phyloP scores from a whole-genome alignment of 2,329 filamentous ascomycete genomes.

The Diaporthe sp. region DNA sequence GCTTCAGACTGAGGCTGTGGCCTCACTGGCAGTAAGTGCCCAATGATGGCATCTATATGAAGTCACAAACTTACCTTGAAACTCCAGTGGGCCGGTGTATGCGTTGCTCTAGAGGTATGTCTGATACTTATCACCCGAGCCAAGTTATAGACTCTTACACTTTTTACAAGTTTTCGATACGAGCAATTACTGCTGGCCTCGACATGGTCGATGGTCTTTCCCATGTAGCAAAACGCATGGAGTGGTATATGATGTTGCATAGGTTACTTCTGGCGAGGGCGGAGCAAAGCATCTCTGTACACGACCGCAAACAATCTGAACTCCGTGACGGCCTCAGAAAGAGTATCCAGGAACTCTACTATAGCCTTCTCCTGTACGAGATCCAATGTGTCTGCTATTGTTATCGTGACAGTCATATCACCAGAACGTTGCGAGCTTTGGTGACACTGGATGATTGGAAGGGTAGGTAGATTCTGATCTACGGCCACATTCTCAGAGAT shows the following conservation, averaged over 20 bases:
- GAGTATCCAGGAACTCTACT: background rate
- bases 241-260: constrained; percentile 4
- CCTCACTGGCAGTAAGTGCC: background rate
- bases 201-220: background rate
- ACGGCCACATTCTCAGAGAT: too few species aligned
- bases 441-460: background rate
- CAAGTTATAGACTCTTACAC: background rate
- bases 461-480: background rate
- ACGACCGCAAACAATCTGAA: background rate
- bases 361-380: background rate
- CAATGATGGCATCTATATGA: background rate
- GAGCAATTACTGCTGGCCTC: background rate
- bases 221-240: background rate
- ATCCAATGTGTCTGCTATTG: background rate
- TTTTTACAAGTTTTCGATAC: background rate
- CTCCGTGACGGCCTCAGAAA: background rate
- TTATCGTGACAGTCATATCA: background rate
- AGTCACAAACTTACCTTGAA: background rate
- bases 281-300: background rate
- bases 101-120: background rate
- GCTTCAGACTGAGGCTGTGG: background rate
- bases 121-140: too few species aligned
- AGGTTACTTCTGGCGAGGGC: background rate
- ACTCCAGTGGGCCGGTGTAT: background rate
- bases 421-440: background rate